Conservation (phyloP, 345 rosid genomes). For the Bretschneidera sinensis region DNA sequence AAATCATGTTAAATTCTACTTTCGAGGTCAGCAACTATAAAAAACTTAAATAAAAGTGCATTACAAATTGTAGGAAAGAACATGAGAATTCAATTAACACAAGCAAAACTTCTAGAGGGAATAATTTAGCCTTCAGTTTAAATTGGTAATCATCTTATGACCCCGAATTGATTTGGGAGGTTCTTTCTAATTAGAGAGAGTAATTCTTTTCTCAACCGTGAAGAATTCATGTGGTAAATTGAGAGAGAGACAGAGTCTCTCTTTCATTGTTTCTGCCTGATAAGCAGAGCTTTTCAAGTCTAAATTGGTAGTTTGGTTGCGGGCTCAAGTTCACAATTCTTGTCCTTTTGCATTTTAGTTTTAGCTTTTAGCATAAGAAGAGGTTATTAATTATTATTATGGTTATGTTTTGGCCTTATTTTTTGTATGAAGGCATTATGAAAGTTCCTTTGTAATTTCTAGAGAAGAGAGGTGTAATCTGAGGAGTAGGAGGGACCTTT, state of each 20-base stretch:
- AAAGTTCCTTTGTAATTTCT: background rate
- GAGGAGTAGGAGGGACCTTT: background rate
- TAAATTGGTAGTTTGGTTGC: conserved; percentile 15
- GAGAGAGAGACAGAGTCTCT: background rate
- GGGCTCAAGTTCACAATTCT: background rate
- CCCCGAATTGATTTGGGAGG: conserved; percentile 88
- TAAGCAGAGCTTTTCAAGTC: background rate
- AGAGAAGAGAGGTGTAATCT: background rate
- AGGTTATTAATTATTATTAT: background rate
- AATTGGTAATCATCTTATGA: conserved; percentile 90
- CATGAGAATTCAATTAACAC: too few relatives aligned
- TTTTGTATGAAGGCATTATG: conserved; percentile 20
- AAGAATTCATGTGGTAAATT: conserved; percentile 2
- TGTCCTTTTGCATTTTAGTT: background rate
- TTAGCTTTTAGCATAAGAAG: too few relatives aligned
- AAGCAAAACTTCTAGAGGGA: too few relatives aligned
- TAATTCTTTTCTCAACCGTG: background rate
- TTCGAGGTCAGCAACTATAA: too few relatives aligned
- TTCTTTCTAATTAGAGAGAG: conserved; percentile 59
- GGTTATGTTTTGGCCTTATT: conserved; percentile 1
- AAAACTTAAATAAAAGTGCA: too few relatives aligned
- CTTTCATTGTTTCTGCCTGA: background rate
- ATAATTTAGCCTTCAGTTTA: too few relatives aligned
- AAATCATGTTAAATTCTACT: too few relatives aligned
- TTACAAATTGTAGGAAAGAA: too few relatives aligned